Conservation (phyloP, 1,284 basidiomycete species). For the Ustilago nuda region DNA sequence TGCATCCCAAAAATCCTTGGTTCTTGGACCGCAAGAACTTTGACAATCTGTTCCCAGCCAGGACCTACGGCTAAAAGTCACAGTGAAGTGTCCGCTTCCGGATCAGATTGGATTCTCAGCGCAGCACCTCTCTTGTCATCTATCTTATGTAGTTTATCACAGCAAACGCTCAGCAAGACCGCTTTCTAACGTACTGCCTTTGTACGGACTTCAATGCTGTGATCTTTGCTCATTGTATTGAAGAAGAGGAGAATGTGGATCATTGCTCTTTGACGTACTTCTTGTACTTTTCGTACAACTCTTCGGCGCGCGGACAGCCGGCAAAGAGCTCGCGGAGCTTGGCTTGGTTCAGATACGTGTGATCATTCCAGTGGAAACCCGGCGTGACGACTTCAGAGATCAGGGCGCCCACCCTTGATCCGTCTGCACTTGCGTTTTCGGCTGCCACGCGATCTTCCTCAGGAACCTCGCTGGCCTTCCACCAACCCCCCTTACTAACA, state of each 20-base stretch:
- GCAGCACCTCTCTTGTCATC: neutral
- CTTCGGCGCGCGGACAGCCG: constrained; percentile 23
- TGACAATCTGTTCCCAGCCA: constrained; percentile 47
- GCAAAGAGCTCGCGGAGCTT: constrained; percentile 39
- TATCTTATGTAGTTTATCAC: constrained; percentile 22
- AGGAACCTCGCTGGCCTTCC: constrained; percentile 55
- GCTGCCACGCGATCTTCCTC: constrained; percentile 29
- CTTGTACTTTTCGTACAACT: constrained; percentile 28
- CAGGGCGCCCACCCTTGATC: constrained; percentile 31
- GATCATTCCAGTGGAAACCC: constrained; percentile 55
- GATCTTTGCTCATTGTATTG: neutral
- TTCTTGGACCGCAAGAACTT: constrained; percentile 54
- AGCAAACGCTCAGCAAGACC: neutral
- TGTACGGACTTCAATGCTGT: neutral
- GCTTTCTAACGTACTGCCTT: neutral
- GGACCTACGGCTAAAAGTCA: constrained; percentile 7
- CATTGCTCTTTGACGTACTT: constrained; percentile 48
- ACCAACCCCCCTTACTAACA: constrained; percentile 54
- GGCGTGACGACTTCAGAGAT: constrained; percentile 57
- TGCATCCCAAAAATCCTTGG: constrained; percentile 50
- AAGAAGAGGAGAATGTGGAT: neutral
- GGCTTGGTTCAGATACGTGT: constrained; percentile 45
- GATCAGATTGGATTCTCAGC: too few species aligned
- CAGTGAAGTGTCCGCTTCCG: neutral
- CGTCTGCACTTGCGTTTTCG: constrained; percentile 16